Conservation (phyloP, 2,329 filamentous ascomycete genomes). For the Pochonia chlamydosporia region DNA sequence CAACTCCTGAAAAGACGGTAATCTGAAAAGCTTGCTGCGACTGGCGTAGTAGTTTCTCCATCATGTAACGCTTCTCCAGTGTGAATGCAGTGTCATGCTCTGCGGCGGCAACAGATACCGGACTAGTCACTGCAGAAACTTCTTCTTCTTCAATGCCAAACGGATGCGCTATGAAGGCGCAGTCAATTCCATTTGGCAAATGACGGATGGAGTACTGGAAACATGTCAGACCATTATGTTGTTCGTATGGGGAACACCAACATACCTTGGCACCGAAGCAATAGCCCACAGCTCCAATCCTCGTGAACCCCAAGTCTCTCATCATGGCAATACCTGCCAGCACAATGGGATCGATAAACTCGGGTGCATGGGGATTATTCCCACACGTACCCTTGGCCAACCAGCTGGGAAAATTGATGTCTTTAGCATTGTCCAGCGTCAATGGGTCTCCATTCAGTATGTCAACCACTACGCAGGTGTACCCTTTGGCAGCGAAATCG, state of each 20-base stretch:
- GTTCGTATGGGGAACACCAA: too few species aligned
- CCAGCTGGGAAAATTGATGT: too few species aligned
- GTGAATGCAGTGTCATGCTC: conserved; percentile 57
- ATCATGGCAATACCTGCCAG: conserved; percentile 46
- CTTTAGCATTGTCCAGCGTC: too few species aligned
- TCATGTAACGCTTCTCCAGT: conserved; percentile 44
- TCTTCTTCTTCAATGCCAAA: conserved; percentile 54
- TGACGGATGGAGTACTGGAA: conserved; percentile 62
- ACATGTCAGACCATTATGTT: background rate
- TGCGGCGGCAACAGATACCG: conserved; percentile 57
- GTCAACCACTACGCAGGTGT: too few species aligned
- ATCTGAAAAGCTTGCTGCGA: conserved; percentile 58
- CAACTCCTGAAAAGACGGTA: conserved; percentile 61
- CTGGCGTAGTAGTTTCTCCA: conserved; percentile 52
- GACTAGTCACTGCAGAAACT: conserved; percentile 48
- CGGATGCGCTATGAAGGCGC: conserved; percentile 60
- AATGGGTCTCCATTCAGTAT: too few species aligned
- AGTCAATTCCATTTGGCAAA: conserved; percentile 49
- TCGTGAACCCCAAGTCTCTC: conserved; percentile 39
- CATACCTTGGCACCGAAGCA: conserved; percentile 58
- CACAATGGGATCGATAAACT: conserved; percentile 25
- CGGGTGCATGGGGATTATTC: conserved; percentile 35
- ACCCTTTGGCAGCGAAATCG: too few species aligned
- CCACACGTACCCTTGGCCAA: conserved; percentile 36
- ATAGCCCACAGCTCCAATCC: conserved; percentile 53